Percentiles rank a stretch among this genome's conserved stretches.
Evolutionary conservation across 1,284 basidiomycete genomes (phyloP).

Genomic region (Pascua guehoae): DNA sequence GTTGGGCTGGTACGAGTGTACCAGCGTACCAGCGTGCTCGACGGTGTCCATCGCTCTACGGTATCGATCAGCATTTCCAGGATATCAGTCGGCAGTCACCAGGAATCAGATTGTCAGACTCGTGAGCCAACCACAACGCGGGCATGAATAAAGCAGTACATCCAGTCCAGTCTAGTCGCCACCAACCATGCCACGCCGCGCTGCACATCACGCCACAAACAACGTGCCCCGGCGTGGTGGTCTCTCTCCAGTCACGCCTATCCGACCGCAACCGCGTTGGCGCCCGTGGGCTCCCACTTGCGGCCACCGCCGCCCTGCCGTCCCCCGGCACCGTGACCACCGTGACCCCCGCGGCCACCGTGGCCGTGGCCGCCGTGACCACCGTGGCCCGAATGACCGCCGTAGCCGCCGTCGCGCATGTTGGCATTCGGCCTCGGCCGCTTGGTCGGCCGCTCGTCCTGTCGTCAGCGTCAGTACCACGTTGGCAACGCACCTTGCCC

Average conservation of each 20-base stretch:
- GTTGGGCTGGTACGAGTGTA: too few species aligned
- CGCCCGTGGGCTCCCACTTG: constrained; percentile 46
- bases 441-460: constrained; percentile 6
- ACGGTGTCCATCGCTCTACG: too few species aligned
- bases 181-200: too few species aligned
- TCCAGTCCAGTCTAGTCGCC: too few species aligned
- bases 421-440: background rate
- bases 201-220: too few species aligned
- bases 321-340: constrained; percentile 9
- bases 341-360: constrained; percentile 8
- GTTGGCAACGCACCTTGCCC: constrained; percentile 8
- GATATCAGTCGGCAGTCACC: too few species aligned
- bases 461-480: constrained; percentile 4
- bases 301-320: constrained; percentile 18
- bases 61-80: too few species aligned
- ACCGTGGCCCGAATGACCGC: constrained; percentile 10
- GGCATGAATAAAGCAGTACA: too few species aligned
- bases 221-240: too few species aligned
- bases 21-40: too few species aligned
- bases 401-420: background rate
- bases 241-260: background rate
- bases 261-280: constrained; percentile 42
- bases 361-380: constrained; percentile 8
- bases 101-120: too few species aligned
- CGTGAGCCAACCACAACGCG: too few species aligned